These are phyloP conservation scores for Colletotrichum caudatum DNA, from an alignment of 2,329 filamentous ascomycete genomes.

Conservation along the genomic window DNA sequence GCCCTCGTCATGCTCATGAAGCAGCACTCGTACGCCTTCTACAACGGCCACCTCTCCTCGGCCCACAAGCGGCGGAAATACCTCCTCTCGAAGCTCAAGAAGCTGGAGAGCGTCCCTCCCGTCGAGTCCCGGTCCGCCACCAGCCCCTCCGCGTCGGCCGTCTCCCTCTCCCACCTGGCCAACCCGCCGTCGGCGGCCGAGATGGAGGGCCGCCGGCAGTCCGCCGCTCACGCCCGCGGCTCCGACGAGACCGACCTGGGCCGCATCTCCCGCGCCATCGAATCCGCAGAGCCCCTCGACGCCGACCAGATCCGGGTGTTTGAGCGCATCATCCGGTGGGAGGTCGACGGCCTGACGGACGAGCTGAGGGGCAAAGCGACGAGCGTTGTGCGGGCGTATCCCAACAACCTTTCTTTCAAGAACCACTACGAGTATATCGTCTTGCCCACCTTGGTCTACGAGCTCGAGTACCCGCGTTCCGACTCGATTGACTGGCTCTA, in stretches of 20 bases:
- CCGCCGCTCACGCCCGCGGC: constrained; percentile 49
- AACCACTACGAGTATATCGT: constrained; percentile 81
- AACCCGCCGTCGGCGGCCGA: constrained; percentile 53
- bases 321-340: constrained; percentile 73
- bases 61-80: constrained; percentile 63
- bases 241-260: constrained; percentile 66
- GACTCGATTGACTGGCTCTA: constrained; percentile 80
- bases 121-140: constrained; percentile 57
- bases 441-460: constrained; percentile 82
- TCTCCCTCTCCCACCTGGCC: constrained; percentile 61
- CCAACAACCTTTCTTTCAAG: constrained; percentile 72
- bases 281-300: constrained; percentile 70
- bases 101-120: constrained; percentile 67
- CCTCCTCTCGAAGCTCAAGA: constrained; percentile 64
- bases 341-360: constrained; percentile 72
- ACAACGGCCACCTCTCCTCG: constrained; percentile 79
- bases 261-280: constrained; percentile 71
- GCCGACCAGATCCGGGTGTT: constrained; percentile 73
- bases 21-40: constrained; percentile 83
- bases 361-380: constrained; percentile 75
- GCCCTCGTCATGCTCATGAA: constrained; percentile 85
- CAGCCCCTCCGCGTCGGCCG: constrained; percentile 54
- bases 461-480: constrained; percentile 79
- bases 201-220: constrained; percentile 55
- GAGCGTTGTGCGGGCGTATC: constrained; percentile 66